phyloP scores from a whole-genome alignment of 2,329 filamentous ascomycete genomes.

The Xylaria sp. region DNA sequence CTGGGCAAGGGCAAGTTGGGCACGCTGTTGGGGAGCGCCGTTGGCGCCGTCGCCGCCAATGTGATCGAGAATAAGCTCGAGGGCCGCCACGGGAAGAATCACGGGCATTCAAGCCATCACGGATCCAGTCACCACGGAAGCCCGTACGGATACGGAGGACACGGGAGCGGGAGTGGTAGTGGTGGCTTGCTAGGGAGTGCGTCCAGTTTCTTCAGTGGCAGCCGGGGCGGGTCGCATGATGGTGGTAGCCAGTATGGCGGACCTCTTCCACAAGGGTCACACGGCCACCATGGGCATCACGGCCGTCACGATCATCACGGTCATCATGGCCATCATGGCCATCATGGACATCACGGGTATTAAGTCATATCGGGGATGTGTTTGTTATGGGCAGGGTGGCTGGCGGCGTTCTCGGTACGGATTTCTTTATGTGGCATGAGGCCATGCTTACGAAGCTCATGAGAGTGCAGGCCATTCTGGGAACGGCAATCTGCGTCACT shows the following conservation, averaged over 20 bases:
- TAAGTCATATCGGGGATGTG: not conserved
- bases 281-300: slow-evolving; percentile 29
- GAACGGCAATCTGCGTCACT: not conserved
- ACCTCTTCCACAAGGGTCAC: slow-evolving; percentile 13
- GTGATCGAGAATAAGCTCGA: slow-evolving; percentile 53
- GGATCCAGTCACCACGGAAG: not conserved
- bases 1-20: slow-evolving; percentile 59
- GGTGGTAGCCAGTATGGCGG: slow-evolving; percentile 24
- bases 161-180: slow-evolving; percentile 14
- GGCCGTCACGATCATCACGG: slow-evolving; percentile 26
- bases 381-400: not conserved
- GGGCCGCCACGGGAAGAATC: slow-evolving; percentile 42
- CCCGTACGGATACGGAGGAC: slow-evolving; percentile 3
- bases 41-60: slow-evolving; percentile 62
- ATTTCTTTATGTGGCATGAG: not conserved
- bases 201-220: slow-evolving; percentile 27
- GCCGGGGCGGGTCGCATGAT: slow-evolving; percentile 17
- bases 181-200: slow-evolving; percentile 33
- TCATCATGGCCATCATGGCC: slow-evolving; percentile 28
- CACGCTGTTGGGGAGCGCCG: slow-evolving; percentile 57
- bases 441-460: not conserved
- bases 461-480: not conserved
- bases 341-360: slow-evolving; percentile 23
- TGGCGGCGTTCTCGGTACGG: not conserved
- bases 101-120: slow-evolving; percentile 35